phyloP scores from a whole-genome alignment of 495 filamentous ascomycete genomes.

The Neurospora sp. region DNA sequence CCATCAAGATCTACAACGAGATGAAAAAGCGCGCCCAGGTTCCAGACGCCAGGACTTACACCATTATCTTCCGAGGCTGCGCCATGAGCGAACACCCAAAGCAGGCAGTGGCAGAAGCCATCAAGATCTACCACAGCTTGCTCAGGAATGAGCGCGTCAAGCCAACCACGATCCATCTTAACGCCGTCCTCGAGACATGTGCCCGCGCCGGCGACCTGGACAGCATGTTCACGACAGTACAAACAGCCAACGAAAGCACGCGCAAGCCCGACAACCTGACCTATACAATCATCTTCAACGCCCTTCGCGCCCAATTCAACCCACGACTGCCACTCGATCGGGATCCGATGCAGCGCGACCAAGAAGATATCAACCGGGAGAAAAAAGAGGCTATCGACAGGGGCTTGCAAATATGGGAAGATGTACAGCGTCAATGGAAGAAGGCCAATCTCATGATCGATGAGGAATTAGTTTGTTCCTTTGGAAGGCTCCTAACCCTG shows the following conservation, averaged over 20 bases:
- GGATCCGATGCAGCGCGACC: background rate
- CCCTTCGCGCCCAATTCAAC: conserved; percentile 38
- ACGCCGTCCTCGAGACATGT: conserved; percentile 77
- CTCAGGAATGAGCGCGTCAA: conserved; percentile 45
- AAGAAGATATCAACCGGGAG: conserved; percentile 18
- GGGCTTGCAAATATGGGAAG: conserved; percentile 70
- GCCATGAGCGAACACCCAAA: conserved; percentile 40
- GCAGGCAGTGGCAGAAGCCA: conserved; percentile 48
- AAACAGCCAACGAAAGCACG: conserved; percentile 50
- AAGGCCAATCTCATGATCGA: conserved; percentile 59
- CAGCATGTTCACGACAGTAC: conserved; percentile 59
- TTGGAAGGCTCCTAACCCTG: conserved; percentile 62
- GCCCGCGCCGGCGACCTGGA: conserved; percentile 60
- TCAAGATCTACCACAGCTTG: conserved; percentile 66
- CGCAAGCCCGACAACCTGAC: conserved; percentile 57
- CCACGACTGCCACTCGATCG: conserved; percentile 1
- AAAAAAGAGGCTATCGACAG: conserved; percentile 33
- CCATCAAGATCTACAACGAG: conserved; percentile 79
- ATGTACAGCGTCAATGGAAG: conserved; percentile 62
- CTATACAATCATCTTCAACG: conserved; percentile 72
- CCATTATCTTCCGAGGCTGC: conserved; percentile 70
- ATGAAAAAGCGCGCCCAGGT: conserved; percentile 86
- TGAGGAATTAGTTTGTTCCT: conserved; percentile 59
- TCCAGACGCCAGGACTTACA: conserved; percentile 71
- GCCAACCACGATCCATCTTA: conserved; percentile 69